These are phyloP conservation scores for Colletotrichum eleusines DNA, from an alignment of 2,329 filamentous ascomycete species.

Conservation along the genomic window DNA sequence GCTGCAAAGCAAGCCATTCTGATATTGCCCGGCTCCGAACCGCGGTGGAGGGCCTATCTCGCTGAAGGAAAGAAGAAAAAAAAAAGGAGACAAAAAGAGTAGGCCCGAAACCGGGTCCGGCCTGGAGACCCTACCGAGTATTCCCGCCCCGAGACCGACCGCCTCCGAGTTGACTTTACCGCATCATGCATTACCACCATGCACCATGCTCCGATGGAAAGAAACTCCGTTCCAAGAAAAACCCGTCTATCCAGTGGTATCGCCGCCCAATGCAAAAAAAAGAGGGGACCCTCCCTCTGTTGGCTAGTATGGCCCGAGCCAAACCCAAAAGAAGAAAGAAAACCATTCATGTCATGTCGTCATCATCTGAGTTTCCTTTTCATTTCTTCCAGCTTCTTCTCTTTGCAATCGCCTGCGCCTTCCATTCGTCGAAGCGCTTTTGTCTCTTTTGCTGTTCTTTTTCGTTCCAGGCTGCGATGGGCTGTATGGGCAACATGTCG, in stretches of 20 bases:
- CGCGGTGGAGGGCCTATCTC: constrained; percentile 33
- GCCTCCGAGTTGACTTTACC: constrained; percentile 19
- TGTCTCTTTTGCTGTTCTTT: constrained; percentile 36
- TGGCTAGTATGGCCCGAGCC: constrained; percentile 29
- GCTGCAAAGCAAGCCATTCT: constrained; percentile 60
- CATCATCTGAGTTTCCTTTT: constrained; percentile 21
- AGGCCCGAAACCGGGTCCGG: constrained; percentile 6
- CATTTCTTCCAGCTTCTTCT: constrained; percentile 31
- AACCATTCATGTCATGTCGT: constrained; percentile 32
- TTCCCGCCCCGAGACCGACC: constrained; percentile 18
- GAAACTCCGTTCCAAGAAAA: constrained; percentile 17
- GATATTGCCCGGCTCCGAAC: constrained; percentile 42
- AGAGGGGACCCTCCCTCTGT: constrained; percentile 11
- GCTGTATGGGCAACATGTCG: constrained; percentile 37
- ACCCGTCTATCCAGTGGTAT: constrained; percentile 36
- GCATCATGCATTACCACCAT: constrained; percentile 31
- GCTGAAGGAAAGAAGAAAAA: background rate
- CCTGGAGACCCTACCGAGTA: constrained; percentile 14
- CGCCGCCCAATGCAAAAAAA: constrained; percentile 38
- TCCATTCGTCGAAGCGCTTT: constrained; percentile 40
- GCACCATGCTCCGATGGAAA: constrained; percentile 31
- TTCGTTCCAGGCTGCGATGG: constrained; percentile 37
- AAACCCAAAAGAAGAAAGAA: constrained; percentile 21
- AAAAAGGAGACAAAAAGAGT: background rate
- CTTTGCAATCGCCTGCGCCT: constrained; percentile 25